Evolutionary conservation across 768 basidiomycete genomes (phyloP), one percentile per base, ranked within the genome.

Genomic region (Ramaria rubella): DNA sequence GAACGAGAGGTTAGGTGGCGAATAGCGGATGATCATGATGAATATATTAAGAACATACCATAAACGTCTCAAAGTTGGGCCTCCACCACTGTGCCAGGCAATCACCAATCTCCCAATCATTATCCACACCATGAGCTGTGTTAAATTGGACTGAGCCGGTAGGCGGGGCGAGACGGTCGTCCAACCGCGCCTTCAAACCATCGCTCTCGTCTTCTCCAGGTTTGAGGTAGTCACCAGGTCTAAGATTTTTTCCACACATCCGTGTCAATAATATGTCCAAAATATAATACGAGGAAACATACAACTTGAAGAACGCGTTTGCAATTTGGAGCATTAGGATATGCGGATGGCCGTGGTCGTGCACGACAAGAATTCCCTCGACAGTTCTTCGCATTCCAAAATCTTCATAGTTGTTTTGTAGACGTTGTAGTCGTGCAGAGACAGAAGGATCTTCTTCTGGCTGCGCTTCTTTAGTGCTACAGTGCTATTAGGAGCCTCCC

Each of bases 291-390:
- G 17, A 7, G 12, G 29, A 42, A n/a, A 76, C 87, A 64, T 64
- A 93, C 92, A 99, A 83, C 71, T 98, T 97, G 80, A 97, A 98
- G 72, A 98, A 99, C 15, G 94, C 93, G 69, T 96, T 97, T 21
- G 94, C 96, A 67, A 99, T 96, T 67, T 98, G 96, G 5, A 97
- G 81, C 86, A 98, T 94, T 62, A 99, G 82, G 59, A 98, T 92
- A 65, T 99, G 95, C 1, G 95, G 94, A 66, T 95, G 92, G 0
- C 94, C 95, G 63, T 97, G 94, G 68, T 97, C 94, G 71, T 96
- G 91, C 5, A 94, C 93, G 55, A 94, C 86, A 5, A 91, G 77
- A 49, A 90, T 83, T 7, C 77, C 92, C 66, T 96, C 94, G 7
- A 96, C 94, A 0, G 95, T 96, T 19, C 94, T 77, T 17, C 96